Evolutionary conservation across 768 basidiomycete species (phyloP).

Genomic region (Clavulina sp.): DNA sequence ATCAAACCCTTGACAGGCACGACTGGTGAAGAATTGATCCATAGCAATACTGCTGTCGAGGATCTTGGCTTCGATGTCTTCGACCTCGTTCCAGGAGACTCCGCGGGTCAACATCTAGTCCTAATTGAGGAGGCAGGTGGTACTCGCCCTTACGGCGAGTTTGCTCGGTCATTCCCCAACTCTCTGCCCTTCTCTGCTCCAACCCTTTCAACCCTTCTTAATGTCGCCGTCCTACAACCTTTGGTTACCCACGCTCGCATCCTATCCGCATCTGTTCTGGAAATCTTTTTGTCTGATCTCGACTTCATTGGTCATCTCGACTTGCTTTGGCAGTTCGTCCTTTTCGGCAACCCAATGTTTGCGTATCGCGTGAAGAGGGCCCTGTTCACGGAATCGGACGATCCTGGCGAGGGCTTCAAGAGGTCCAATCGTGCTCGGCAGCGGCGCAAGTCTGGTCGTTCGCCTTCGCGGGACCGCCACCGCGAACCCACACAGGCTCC

Average conservation of each 20-base stretch:
- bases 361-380: conserved; percentile 49
- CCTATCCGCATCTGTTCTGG: conserved; percentile 50
- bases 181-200: conserved; percentile 45
- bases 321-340: conserved; percentile 17
- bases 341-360: conserved; percentile 28
- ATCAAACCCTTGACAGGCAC: not conserved
- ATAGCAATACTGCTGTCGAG: not conserved
- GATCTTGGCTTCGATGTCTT: conserved; percentile 31
- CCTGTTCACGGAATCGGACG: conserved; percentile 56
- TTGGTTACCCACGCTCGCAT: conserved; percentile 42
- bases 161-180: conserved; percentile 41
- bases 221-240: conserved; percentile 37
- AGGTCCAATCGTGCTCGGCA: conserved; percentile 11
- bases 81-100: conserved; percentile 46
- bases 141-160: conserved; percentile 13
- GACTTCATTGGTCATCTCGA: conserved; percentile 46
- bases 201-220: conserved; percentile 40
- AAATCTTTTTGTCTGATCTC: conserved; percentile 58
- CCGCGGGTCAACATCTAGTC: conserved; percentile 5
- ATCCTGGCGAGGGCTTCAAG: conserved; percentile 12
- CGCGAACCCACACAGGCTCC: conserved; percentile 13
- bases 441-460: conserved; percentile 4
- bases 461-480: not conserved
- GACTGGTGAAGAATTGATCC: conserved; percentile 1
- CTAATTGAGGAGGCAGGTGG: not conserved